Evolutionary conservation across 305 asterid genomes (phyloP).

Genomic region (Rubia occidens): DNA sequence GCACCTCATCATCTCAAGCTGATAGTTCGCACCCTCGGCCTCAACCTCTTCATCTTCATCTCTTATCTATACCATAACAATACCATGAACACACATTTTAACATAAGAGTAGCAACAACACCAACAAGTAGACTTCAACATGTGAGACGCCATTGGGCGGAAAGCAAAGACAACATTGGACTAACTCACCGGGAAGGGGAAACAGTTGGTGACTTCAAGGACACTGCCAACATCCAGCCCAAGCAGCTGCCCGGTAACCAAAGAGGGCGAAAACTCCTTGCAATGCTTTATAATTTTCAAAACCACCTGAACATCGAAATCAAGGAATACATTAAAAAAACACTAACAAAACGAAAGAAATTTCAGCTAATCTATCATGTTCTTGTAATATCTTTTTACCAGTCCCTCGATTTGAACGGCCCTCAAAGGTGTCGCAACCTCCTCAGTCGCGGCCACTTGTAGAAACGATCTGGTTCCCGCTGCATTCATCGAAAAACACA

Average conservation of each 20-base stretch:
- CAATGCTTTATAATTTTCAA: conserved; percentile 91
- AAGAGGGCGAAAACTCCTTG: conserved; percentile 87
- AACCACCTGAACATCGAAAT: conserved; percentile 45
- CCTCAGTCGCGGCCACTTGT: conserved; percentile 85
- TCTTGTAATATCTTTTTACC: conserved; percentile 29
- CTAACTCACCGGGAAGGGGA: conserved; percentile 75
- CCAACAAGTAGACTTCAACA: neutral
- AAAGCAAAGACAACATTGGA: neutral
- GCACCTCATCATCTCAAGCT: conserved; percentile 99
- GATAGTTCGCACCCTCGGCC: conserved; percentile 95
- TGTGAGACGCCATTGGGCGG: neutral
- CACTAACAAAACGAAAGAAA: neutral
- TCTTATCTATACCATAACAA: conserved; percentile 40
- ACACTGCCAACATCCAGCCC: conserved; percentile 97
- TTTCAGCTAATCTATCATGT: too few relatives aligned
- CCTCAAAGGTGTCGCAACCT: conserved; percentile 77
- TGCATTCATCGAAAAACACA: conserved; percentile 11
- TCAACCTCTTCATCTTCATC: conserved; percentile 97
- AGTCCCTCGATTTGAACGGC: conserved; percentile 97
- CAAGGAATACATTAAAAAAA: neutral
- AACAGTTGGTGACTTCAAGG: conserved; percentile 91
- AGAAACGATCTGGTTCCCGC: conserved; percentile 59
- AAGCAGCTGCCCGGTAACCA: conserved; percentile 89
- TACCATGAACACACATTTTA: neutral
- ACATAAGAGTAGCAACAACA: neutral